phyloP scores from a whole-genome alignment of 345 rosid species.

The Gossypium anomalum region DNA sequence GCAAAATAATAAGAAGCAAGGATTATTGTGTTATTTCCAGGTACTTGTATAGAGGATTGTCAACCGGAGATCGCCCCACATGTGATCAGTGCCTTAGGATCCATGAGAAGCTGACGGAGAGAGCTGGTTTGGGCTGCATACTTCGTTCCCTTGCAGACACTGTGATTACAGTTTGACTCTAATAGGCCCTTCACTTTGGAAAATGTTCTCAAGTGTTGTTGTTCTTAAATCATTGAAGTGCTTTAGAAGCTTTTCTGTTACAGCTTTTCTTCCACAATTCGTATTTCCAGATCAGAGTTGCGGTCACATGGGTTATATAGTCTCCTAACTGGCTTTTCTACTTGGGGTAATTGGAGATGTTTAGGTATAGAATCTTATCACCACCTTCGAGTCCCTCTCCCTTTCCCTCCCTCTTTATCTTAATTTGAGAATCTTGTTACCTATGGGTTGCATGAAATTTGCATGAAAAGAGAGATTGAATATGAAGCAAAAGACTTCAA shows the following conservation, averaged over 20 bases:
- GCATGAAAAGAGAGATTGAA: no score
- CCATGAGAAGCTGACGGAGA: background rate
- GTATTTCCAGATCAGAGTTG: background rate
- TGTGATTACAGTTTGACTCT: background rate
- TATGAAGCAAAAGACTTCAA: no score
- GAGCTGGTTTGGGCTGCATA: background rate
- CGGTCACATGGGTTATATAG: background rate
- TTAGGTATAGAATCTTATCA: background rate
- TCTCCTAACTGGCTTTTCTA: background rate
- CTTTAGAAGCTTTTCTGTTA: background rate
- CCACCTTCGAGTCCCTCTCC: no score
- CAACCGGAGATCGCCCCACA: background rate
- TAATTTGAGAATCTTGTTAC: no score
- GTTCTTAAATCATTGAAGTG: constrained; percentile 3
- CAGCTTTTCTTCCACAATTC: background rate
- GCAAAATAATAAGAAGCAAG: background rate
- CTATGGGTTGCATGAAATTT: no score
- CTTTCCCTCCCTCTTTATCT: no score
- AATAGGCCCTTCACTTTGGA: background rate
- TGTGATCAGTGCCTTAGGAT: background rate
- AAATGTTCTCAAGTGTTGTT: background rate
- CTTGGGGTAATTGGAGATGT: background rate
- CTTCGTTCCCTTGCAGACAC: background rate
- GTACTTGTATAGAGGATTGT: background rate
- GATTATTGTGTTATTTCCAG: background rate